Base-by-base conservation (phyloP, 805 yeast genomes). In the Brettanomyces naardenensis region DNA sequence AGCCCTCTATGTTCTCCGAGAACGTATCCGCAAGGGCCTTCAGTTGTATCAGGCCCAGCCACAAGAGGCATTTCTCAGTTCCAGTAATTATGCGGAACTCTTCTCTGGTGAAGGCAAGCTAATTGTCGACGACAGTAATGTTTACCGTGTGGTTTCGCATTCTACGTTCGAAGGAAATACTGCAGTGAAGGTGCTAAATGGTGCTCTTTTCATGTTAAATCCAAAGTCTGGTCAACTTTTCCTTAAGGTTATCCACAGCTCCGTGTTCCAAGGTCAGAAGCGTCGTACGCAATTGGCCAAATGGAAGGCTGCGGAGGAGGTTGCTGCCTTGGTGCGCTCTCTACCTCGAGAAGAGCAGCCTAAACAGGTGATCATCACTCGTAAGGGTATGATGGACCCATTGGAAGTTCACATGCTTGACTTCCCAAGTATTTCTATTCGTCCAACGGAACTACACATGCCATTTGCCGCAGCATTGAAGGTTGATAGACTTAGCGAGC, bases 291-390 rank as follows among this genome's bases (percentile, higher is more conserved):
- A 92, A 54, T 64, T 92, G 46, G 89, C 97, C 1, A 92, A 92
- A 56, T 92, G 98, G 98, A 92, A 90, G 57, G 80, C 97, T 1
- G 97, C 98, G 0, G 99, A 92, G 61, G 97, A 90, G 59, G 95
- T 87, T 18, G 90, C 96, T 13, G 95, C 95, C 0, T 65, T 92
- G 45, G 73, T 92, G 15, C 70, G 96, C 31, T 85, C 97, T 0
- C 62, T 92, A 38, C 97, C 97, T 1, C 70, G 77, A 38, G 97
- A 90, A 51, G 96, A 92, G 59, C 96, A 88, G 52, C 98, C 98
- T 2, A 83, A 83, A 51, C 95, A 89, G 59, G 64, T 92, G 42
- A 83, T 92, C 53, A 89, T 86, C 7, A 84, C 96, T 0, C 68
- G 97, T 50, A 86, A 84, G 51, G 94, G 95, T 11, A 81, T 92